Evolutionary conservation across 441 rosid species (phyloP).

Genomic region (Eruca vesicaria): DNA sequence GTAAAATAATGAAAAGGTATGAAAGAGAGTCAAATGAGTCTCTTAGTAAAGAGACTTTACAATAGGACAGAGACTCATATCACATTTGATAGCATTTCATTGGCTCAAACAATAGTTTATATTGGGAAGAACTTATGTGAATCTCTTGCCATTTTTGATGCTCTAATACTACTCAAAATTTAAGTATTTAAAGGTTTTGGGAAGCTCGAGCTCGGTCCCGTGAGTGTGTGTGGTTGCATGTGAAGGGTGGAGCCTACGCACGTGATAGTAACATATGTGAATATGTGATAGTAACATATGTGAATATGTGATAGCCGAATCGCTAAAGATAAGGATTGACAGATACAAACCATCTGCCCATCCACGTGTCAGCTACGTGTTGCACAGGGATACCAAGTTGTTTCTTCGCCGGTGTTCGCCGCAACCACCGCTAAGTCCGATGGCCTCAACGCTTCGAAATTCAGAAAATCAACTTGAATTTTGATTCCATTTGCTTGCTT

Average conservation of each 20-base stretch:
- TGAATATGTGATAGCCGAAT: too few relatives aligned
- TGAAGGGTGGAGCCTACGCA: conserved; percentile 34
- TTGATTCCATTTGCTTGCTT: not conserved
- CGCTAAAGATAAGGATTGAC: not conserved
- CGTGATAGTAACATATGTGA: conserved; percentile 30
- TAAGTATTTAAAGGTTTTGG: not conserved
- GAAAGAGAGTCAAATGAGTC: too few relatives aligned
- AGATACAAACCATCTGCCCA: not conserved
- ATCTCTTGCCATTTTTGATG: too few relatives aligned
- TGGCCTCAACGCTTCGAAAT: not conserved
- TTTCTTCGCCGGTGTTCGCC: too few relatives aligned
- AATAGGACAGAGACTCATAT: too few relatives aligned
- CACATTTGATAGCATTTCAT: too few relatives aligned
- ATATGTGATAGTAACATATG: too few relatives aligned
- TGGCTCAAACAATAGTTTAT: too few relatives aligned
- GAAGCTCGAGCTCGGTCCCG: conserved; percentile 5
- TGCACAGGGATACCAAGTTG: not conserved
- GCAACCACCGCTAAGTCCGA: not conserved
- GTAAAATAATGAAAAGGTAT: too few relatives aligned
- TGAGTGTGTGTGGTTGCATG: conserved; percentile 21
- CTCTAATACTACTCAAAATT: too few relatives aligned
- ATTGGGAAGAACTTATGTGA: too few relatives aligned
- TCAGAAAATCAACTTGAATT: not conserved
- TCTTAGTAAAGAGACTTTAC: too few relatives aligned
- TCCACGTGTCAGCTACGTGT: not conserved